Evolutionary conservation across 257 asterid species (phyloP).

Genomic region (Dorcoceras hygrometricum): DNA sequence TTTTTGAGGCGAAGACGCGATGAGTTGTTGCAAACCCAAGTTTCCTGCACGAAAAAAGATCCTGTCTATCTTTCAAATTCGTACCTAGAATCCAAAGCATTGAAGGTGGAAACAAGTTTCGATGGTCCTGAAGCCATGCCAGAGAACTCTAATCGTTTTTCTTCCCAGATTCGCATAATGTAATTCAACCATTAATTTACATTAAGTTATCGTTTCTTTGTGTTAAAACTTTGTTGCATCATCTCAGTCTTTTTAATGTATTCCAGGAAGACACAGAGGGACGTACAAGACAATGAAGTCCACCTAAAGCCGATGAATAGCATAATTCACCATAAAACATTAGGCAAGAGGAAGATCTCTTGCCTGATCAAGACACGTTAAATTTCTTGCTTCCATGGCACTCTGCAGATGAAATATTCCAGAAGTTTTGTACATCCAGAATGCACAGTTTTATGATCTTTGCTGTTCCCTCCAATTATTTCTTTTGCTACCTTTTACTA

Average conservation of each 20-base stretch:
- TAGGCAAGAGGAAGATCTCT: slow-evolving; percentile 32
- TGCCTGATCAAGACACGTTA: slow-evolving; percentile 34
- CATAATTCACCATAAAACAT: slow-evolving; percentile 14
- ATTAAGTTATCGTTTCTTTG: not conserved
- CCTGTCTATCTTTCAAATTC: slow-evolving; percentile 15
- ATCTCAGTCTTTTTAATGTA: not conserved
- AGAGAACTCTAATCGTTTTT: slow-evolving; percentile 17
- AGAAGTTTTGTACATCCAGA: not conserved
- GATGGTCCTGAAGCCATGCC: slow-evolving; percentile 12
- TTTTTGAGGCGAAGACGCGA: slow-evolving; percentile 41
- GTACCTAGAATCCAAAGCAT: slow-evolving; percentile 20
- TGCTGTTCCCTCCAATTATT: not conserved
- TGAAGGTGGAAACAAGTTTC: slow-evolving; percentile 19
- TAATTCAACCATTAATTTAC: slow-evolving; percentile 12
- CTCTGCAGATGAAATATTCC: not conserved
- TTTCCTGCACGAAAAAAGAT: slow-evolving; percentile 16
- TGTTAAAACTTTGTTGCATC: not conserved
- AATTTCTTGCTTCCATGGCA: slow-evolving; percentile 28
- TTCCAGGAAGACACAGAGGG: slow-evolving; percentile 29
- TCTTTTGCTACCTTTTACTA: not conserved
- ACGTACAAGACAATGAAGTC: slow-evolving; percentile 1
- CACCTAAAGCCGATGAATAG: slow-evolving; percentile 17
- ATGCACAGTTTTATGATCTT: not conserved
- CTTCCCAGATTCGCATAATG: slow-evolving; percentile 15
- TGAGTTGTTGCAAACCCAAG: slow-evolving; percentile 22